Conservation (phyloP, 768 basidiomycete genomes). For the Lactarius quietus region DNA sequence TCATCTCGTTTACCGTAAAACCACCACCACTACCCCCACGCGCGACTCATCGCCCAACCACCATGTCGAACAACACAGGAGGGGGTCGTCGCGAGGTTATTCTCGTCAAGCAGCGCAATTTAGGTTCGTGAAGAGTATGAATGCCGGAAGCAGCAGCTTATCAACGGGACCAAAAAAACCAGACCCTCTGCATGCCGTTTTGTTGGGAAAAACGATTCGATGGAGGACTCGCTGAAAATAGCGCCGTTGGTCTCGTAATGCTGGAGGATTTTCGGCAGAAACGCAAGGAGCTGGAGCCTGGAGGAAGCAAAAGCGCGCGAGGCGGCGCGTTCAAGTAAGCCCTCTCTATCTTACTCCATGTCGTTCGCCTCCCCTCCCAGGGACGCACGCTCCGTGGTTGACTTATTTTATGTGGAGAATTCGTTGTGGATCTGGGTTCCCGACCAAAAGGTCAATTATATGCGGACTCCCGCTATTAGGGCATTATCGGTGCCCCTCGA, state of each 20-base stretch:
- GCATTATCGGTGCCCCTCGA: conserved; percentile 55
- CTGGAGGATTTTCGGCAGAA: conserved; percentile 91
- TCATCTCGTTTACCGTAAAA: no score
- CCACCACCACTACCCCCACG: conserved; percentile 5
- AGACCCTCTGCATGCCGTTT: conserved; percentile 86
- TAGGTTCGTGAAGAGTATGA: conserved; percentile 80
- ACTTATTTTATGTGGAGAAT: conserved; percentile 78
- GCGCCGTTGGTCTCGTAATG: conserved; percentile 88
- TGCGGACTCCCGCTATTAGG: no score
- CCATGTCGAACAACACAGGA: conserved; percentile 71
- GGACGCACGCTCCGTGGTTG: conserved; percentile 36
- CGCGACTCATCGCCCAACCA: conserved; percentile 4
- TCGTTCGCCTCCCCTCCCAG: conserved; percentile 26
- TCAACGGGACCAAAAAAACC: conserved; percentile 89
- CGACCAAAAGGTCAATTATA: no score
- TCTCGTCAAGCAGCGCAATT: conserved; percentile 75
- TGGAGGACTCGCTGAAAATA: conserved; percentile 92
- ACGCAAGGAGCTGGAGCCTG: conserved; percentile 77
- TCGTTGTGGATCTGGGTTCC: no score
- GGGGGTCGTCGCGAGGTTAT: conserved; percentile 85
- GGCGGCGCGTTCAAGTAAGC: conserved; percentile 88
- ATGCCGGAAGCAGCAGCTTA: conserved; percentile 74
- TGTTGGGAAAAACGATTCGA: conserved; percentile 89
- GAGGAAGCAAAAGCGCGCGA: conserved; percentile 90
- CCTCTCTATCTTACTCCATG: conserved; percentile 24